Evolutionary conservation across 352 stramenopile genomes (phyloP).

Genomic region (Pythium pyrilobum): DNA sequence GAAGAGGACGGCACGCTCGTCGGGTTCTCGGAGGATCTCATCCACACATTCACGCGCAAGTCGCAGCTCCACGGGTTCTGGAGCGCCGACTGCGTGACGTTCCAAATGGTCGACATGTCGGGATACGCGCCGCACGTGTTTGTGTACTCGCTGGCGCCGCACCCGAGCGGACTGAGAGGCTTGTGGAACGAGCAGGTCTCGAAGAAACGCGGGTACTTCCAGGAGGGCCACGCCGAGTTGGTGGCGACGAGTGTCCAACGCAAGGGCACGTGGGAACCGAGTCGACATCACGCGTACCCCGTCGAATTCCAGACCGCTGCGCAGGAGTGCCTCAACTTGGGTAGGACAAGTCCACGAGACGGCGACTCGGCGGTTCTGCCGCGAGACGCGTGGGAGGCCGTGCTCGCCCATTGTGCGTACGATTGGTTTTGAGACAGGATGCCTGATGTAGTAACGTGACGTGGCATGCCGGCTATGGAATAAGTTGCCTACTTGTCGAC

Average conservation of each 20-base stretch:
- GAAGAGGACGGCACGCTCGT: conserved; percentile 24
- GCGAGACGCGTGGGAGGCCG: conserved; percentile 3
- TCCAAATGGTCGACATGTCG: conserved; percentile 8
- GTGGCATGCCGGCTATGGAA: too few relatives aligned
- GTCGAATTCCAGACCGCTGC: conserved; percentile 9
- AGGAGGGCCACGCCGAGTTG: conserved; percentile 14
- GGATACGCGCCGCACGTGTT: conserved; percentile 3
- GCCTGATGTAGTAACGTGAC: background rate
- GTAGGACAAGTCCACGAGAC: background rate
- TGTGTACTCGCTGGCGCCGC: conserved; percentile 8
- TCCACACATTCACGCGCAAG: conserved; percentile 41
- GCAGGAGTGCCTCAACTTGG: background rate
- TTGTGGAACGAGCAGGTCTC: conserved; percentile 10
- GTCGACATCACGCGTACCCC: background rate
- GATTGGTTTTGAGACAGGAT: conserved; percentile 9
- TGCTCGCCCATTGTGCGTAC: conserved; percentile 9
- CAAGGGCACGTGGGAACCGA: background rate
- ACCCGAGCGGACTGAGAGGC: conserved; percentile 8
- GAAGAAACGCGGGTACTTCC: conserved; percentile 9
- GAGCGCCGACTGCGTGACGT: conserved; percentile 14
- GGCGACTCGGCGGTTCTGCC: too few relatives aligned
- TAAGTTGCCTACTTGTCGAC: too few relatives aligned
- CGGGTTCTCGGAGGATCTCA: conserved; percentile 37
- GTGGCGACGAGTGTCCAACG: background rate
- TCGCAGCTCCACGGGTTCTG: conserved; percentile 36